Evolutionary conservation across 2,329 filamentous ascomycete species (phyloP), one percentile per base, ranked within the genome.

Genomic region (Graphilbum fragrans): DNA sequence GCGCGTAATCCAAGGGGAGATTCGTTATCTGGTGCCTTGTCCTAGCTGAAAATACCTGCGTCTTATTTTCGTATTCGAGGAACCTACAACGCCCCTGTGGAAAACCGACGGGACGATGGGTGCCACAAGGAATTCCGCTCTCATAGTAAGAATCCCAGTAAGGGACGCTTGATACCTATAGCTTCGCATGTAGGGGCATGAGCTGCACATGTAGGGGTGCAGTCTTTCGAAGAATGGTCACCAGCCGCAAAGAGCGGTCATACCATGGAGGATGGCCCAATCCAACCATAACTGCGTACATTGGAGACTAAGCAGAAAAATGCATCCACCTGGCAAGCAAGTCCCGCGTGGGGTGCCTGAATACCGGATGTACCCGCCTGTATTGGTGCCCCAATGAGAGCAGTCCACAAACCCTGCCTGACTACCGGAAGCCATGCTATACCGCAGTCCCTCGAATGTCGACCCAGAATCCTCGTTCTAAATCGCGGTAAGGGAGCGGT

Each of bases 181-280:
- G 17, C 49, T 53, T 27, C 52, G 55, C 42, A 61, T 56, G 33
- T 55, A 61, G 1, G 58, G n/a, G 58, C 10, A 57, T 38, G 8
- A 61, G 51, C 14, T 52, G 45, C 6, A 53, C 52, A 39, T 61
- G 57, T 20, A 57, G 23, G 37, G 57, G 52, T 5, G 55, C 52
- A 3, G 56, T 57, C 35, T 53, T 43, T 42, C 56, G 55, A 12
- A 60, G 49, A 3, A 60, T 49, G 5, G 46, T 42, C 6, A 58
- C 50, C 5, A 58, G 52, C 18, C 46, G 41, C 5, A 48, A 42
- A 2, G 50, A 54, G 44, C 59, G 58, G 5, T 52, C 45, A 45
- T 60, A 60, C 55, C 55, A 61, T 9, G 58, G 58, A 14, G 56
- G 58, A 43, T 58, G 56, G 33, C 50, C 51, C 8, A 57, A 56